Evolutionary conservation across 495 filamentous ascomycete genomes (phyloP).

Genomic region (Xylaria venustula): DNA sequence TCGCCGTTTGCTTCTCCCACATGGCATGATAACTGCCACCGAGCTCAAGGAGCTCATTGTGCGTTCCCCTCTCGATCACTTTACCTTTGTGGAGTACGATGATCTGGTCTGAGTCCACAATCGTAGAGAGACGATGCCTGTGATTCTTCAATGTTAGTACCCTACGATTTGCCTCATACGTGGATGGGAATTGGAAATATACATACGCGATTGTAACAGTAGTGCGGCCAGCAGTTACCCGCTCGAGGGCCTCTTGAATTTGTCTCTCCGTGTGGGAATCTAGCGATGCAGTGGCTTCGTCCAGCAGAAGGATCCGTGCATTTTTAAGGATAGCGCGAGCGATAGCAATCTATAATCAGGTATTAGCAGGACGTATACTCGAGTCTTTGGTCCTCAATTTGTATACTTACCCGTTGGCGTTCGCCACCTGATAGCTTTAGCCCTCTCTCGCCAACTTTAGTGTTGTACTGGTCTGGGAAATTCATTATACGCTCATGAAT

Average conservation of each 20-base stretch:
- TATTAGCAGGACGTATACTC: slow-evolving; percentile 34
- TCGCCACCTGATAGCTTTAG: slow-evolving; percentile 78
- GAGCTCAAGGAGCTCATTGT: slow-evolving; percentile 65
- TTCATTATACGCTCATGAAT: slow-evolving; percentile 82
- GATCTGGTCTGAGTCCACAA: slow-evolving; percentile 79
- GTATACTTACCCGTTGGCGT: slow-evolving; percentile 60
- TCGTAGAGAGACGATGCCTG: slow-evolving; percentile 74
- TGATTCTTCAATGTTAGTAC: slow-evolving; percentile 5
- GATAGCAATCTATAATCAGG: slow-evolving; percentile 53
- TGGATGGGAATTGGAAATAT: neutral
- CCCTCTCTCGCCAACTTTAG: slow-evolving; percentile 83
- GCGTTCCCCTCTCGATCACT: slow-evolving; percentile 73
- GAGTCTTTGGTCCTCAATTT: neutral
- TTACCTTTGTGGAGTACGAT: slow-evolving; percentile 72
- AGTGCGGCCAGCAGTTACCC: slow-evolving; percentile 70
- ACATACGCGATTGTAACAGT: slow-evolving; percentile 49
- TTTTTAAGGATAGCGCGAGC: slow-evolving; percentile 58
- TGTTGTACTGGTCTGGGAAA: slow-evolving; percentile 79
- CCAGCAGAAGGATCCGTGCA: slow-evolving; percentile 50
- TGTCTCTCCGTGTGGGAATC: slow-evolving; percentile 76
- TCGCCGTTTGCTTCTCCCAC: slow-evolving; percentile 81
- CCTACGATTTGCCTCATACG: neutral
- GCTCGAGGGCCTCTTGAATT: slow-evolving; percentile 71
- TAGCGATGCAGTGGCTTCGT: slow-evolving; percentile 53
- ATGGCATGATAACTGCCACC: slow-evolving; percentile 73